Evolutionary conservation across 2,329 filamentous ascomycete genomes (phyloP).

Genomic region (Fusarium proliferatum): DNA sequence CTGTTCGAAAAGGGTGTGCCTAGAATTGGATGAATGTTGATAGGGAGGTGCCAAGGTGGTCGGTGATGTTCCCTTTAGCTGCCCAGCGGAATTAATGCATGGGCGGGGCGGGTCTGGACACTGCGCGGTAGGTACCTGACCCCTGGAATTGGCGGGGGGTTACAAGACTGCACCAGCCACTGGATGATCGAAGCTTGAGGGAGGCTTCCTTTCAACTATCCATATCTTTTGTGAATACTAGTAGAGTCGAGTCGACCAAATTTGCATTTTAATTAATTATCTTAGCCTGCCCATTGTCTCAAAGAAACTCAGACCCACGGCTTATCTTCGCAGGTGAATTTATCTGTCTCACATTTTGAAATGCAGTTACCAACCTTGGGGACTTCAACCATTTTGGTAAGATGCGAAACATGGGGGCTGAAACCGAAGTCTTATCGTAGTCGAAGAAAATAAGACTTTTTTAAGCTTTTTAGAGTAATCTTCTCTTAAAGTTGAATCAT

Average conservation of each 20-base stretch:
- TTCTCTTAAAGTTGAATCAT: not conserved
- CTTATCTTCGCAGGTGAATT: not conserved
- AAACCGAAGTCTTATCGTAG: not conserved
- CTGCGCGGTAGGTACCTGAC: constrained; percentile 29
- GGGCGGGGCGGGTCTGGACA: constrained; percentile 9
- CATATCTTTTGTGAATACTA: not conserved
- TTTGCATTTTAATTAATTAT: not conserved
- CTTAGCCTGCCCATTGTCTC: not conserved
- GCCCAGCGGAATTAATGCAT: constrained; percentile 39
- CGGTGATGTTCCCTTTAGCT: constrained; percentile 32
- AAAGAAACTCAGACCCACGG: not conserved
- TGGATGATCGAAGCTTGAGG: not conserved
- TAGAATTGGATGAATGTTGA: constrained; percentile 27
- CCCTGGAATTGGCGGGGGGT: constrained; percentile 24
- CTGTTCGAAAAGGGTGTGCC: constrained; percentile 34
- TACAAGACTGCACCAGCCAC: constrained; percentile 14
- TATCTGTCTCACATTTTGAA: not conserved
- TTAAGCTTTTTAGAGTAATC: not conserved
- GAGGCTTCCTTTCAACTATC: not conserved
- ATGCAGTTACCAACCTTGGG: not conserved
- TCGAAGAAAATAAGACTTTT: not conserved
- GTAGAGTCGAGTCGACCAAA: not conserved
- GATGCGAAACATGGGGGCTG: not conserved
- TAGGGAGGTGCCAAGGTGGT: constrained; percentile 48
- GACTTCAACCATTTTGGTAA: not conserved